A percentile compares a stretch with the other conserved stretches of the same genome.
These are phyloP conservation scores for Diospyros lotus DNA, from an alignment of 148 eudicot species.

Conservation along the genomic window DNA sequence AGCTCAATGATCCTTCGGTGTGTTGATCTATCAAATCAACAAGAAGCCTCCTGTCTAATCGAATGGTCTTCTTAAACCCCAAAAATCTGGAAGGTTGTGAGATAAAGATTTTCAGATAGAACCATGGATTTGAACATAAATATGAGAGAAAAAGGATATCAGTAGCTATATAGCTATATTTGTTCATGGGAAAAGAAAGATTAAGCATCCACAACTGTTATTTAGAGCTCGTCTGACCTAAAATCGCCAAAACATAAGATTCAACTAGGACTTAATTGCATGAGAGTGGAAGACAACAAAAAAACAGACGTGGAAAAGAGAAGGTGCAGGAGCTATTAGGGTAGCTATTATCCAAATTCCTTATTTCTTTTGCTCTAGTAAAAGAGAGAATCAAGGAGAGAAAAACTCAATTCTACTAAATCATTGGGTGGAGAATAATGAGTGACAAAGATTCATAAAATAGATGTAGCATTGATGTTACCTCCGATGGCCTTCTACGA, in stretches of 20 bases:
- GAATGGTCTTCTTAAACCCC: conserved; percentile 51
- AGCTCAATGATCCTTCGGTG: conserved; percentile 37
- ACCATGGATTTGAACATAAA: conserved; percentile 1
- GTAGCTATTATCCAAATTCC: neutral
- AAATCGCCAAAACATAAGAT: too few species aligned
- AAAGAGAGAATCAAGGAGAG: neutral
- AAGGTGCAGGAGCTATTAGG: neutral
- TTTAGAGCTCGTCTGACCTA: too few species aligned
- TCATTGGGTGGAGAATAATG: neutral
- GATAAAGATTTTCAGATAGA: neutral
- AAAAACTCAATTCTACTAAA: neutral
- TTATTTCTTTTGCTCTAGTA: neutral
- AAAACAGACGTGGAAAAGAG: too few species aligned
- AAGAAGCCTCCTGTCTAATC: conserved; percentile 38
- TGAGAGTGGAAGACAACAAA: too few species aligned
- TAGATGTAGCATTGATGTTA: conserved; percentile 19
- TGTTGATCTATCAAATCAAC: conserved; percentile 45
- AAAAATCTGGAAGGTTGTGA: conserved; percentile 34
- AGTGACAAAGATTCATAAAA: neutral
- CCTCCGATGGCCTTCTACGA: conserved; percentile 86
- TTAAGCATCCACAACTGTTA: too few species aligned
- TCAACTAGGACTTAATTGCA: too few species aligned
- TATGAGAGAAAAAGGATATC: too few species aligned
- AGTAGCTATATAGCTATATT: too few species aligned
- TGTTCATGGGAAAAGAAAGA: too few species aligned